A percentile compares a stretch with the other conserved stretches of the same genome.
Conservation (phyloP, 1,139 yeast species). For the Scheffersomyces titani region DNA sequence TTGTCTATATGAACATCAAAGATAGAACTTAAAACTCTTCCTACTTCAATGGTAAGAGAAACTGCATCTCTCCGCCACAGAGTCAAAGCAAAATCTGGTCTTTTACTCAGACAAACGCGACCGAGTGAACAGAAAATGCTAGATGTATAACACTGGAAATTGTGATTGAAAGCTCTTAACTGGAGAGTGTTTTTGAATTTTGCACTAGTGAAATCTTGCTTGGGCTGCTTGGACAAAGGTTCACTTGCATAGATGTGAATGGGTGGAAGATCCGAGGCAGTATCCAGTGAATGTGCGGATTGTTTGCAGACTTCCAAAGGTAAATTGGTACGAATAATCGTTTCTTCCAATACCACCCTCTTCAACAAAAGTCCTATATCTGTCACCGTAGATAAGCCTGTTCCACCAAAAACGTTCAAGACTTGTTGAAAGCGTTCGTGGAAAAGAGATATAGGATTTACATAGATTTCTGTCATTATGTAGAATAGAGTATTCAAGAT, state of each 20-base stretch:
- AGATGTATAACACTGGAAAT: slow-evolving; percentile 52
- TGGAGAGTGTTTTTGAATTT: slow-evolving; percentile 63
- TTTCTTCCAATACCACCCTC: slow-evolving; percentile 59
- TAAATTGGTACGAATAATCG: slow-evolving; percentile 43
- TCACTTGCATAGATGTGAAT: slow-evolving; percentile 36
- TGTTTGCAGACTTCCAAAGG: slow-evolving; percentile 51
- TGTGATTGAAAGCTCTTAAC: slow-evolving; percentile 50
- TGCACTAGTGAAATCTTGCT: slow-evolving; percentile 45
- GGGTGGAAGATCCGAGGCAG: slow-evolving; percentile 34
- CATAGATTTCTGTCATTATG: slow-evolving; percentile 53
- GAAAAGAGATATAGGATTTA: slow-evolving; percentile 52
- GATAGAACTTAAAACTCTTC: slow-evolving; percentile 27
- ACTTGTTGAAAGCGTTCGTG: slow-evolving; percentile 51
- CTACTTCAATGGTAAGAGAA: slow-evolving; percentile 38
- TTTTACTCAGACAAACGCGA: slow-evolving; percentile 43
- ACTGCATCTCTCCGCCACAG: slow-evolving; percentile 42
- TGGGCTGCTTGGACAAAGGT: slow-evolving; percentile 21
- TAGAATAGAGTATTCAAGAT: slow-evolving; percentile 41
- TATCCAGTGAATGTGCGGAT: slow-evolving; percentile 35
- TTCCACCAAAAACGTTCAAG: slow-evolving; percentile 43
- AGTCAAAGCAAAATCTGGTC: slow-evolving; percentile 40
- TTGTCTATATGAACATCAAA: slow-evolving; percentile 25
- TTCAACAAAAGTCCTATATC: slow-evolving; percentile 47
- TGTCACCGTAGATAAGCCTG: slow-evolving; percentile 21
- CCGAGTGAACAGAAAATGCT: slow-evolving; percentile 41